Evolutionary conservation across 129 eudicot genomes (phyloP), one percentile per base, ranked within the genome.

Genomic region (Tagetes erecta): DNA sequence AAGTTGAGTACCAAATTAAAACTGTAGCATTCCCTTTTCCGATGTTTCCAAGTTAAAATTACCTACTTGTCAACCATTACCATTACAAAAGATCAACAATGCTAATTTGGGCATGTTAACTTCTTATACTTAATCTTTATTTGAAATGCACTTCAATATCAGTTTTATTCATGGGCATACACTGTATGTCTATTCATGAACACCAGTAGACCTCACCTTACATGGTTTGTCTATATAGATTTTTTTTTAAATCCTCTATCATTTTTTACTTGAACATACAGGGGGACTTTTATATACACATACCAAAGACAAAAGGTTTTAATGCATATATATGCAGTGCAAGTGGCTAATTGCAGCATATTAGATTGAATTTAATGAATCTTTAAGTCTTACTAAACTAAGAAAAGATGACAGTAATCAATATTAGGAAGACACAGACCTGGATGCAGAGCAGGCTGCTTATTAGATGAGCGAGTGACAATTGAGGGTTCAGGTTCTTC

Each of bases 401-500:
- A 78, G 12, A 60, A 62, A 55, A 62, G 47, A 77, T 30, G 64
- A 38, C 31, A 12, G 50, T 76, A 35, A 40, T 55, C 13, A 59
- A 46, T 72, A 59, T 8, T 37, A 50, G 42, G 55, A 63, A 72
- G 44, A 44, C 5, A 66, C 47, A 70, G 50, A 89, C 97, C 97
- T 75, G 89, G 85, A 45, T 73, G 86, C 12, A 56, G 86, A 76
- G 38, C 40, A 38, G 63, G 80, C 80, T 82, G 88, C 80, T 83
- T 86, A 58, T 60, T 74, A 56, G 85, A 80, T 57, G 88, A 72
- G 83, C 76, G 83, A 42, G 91, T 55, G 78, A 79, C 68, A 65
- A 27, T 10, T 71, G 95, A 80, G 13, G 89, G 56, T 51, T 87
- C 86, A 30, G 82, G 83, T 79, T 79, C 83, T 79, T 79, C 74